phyloP scores from a whole-genome alignment of 106 monocot species.

The Iris macrosiphon region DNA sequence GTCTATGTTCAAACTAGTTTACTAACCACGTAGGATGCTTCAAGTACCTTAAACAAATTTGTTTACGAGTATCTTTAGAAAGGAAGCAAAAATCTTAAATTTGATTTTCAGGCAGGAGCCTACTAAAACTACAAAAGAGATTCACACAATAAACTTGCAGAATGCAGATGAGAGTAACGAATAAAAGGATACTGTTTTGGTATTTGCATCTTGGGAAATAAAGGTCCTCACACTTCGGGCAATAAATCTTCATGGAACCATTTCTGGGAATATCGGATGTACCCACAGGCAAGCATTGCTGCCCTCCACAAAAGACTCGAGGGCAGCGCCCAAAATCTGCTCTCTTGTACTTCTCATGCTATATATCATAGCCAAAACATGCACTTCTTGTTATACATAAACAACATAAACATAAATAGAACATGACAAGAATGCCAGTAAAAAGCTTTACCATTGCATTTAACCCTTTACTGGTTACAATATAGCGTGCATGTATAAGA shows the following conservation, averaged over 20 bases:
- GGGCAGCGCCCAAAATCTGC: conserved; percentile 60
- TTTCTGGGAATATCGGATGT: conserved; percentile 45
- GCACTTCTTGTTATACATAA: background rate
- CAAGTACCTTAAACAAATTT: no score
- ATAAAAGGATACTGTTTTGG: conserved; percentile 58
- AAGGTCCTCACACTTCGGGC: conserved; percentile 61
- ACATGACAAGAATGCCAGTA: no score
- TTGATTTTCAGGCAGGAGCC: no score
- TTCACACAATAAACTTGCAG: background rate
- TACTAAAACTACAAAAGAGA: no score
- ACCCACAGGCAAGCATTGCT: conserved; percentile 58
- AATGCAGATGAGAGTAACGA: background rate
- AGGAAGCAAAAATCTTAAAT: no score
- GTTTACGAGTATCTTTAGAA: no score
- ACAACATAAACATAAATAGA: background rate
- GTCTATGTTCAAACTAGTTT: no score
- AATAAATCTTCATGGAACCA: conserved; percentile 55
- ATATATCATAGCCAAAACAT: conserved; percentile 1
- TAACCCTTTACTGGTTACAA: conserved; percentile 50
- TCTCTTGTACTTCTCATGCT: conserved; percentile 59
- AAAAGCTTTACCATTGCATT: conserved; percentile 45
- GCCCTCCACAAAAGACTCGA: conserved; percentile 49
- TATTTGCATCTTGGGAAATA: conserved; percentile 67
- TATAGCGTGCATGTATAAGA: conserved; percentile 62
- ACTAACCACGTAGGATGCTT: no score